Base-by-base conservation (phyloP, 108 stramenopile genomes). In the Nannochloropsis granulata region DNA sequence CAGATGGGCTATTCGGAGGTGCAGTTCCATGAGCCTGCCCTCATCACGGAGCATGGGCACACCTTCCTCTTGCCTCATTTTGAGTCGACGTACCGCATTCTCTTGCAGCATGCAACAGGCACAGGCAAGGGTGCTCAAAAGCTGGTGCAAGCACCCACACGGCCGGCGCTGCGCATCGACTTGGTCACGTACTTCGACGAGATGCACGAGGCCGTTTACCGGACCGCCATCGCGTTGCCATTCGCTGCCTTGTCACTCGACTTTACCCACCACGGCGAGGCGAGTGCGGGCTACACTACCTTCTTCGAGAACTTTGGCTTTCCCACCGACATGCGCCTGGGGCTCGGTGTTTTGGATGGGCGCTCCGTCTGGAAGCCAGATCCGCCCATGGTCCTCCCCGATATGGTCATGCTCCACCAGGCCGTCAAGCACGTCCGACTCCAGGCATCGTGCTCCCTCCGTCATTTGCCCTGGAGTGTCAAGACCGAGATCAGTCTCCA, bases 131-230 rank as follows among this genome's bases (percentile, higher is more conserved):
- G 56, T n/a, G 56, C 16, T n/a, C 56, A 71, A n/a, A 7, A 71
- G n/a, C 34, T 34, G 5, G 34, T 1, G 34, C 21, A 71, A 10
- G 2, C 21, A 10, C 10, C 56, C 16, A 16, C 2, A 16, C 80
- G 56, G 8, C 45, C 21, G 12, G 34, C n/a, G 13, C 44, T 85
- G 34, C 24, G 13, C 43, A 88, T 92, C 24, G 89, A 91, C 86
- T 85, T 93, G 86, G 93, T 93, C 9, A 87, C 93, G 8, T 92
- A 85, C 88, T 90, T 93, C 82, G 93, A 93, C 24, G 93, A 92
- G 81, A 85, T 93, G 71, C 92, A 91, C 25, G 23, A 88, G 43
- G 45, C 80, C 45, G 84, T 88, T 46, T 93, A 91, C 89, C 81
- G 90, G 82, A 91, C 92, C 92, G 83, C 86, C 34, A 91, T 87